Conservation (phyloP, 2,329 filamentous ascomycete species). For the Bimuria novae-zelandiae region DNA sequence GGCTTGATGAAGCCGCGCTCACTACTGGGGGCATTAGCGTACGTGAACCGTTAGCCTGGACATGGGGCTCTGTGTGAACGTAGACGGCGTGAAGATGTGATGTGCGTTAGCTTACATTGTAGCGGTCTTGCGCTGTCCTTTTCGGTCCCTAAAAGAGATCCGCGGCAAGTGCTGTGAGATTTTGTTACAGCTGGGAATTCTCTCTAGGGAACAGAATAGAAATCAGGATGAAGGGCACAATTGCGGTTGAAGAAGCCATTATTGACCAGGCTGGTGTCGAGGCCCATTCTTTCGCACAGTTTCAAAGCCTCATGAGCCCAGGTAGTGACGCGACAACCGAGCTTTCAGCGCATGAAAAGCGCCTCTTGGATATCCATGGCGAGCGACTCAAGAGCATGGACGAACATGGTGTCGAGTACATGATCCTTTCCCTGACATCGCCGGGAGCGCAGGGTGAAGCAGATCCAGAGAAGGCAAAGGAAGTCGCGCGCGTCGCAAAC, state of each 20-base stretch:
- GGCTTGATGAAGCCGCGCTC: slow-evolving; percentile 14
- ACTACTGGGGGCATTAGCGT: background rate
- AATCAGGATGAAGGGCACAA: slow-evolving; percentile 29
- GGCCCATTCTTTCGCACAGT: slow-evolving; percentile 33
- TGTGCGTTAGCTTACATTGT: background rate
- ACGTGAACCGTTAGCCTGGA: background rate
- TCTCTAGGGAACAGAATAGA: background rate
- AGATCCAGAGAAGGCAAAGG: slow-evolving; percentile 29
- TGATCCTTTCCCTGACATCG: slow-evolving; percentile 36
- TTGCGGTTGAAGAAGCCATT: slow-evolving; percentile 36
- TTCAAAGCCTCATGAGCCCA: slow-evolving; percentile 30
- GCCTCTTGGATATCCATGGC: slow-evolving; percentile 34
- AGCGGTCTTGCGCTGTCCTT: too few species aligned
- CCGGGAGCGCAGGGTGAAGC: slow-evolving; percentile 32
- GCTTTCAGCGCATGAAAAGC: slow-evolving; percentile 29
- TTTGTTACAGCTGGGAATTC: background rate
- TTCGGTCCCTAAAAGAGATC: too few species aligned
- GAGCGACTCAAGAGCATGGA: slow-evolving; percentile 34
- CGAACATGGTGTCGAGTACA: slow-evolving; percentile 37
- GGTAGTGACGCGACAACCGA: slow-evolving; percentile 24
- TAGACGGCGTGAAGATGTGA: background rate
- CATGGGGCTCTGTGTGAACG: background rate
- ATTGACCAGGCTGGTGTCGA: slow-evolving; percentile 34
- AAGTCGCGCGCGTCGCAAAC: slow-evolving; percentile 31
- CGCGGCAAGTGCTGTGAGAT: background rate